phyloP scores from a whole-genome alignment of 441 rosid species.

The Adansonia madagascariensis region DNA sequence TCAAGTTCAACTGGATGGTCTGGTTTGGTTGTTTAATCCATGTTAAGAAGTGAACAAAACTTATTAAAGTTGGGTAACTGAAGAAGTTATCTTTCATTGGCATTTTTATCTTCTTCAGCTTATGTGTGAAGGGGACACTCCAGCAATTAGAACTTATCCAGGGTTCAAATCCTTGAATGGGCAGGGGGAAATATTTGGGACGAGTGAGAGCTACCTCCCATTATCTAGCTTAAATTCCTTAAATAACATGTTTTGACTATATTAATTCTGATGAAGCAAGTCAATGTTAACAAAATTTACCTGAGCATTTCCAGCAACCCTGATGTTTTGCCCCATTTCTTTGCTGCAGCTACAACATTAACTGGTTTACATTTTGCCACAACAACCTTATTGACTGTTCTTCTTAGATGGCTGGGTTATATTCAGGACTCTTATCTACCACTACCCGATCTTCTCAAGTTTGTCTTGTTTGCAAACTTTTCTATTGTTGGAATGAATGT shows the following conservation, averaged over 20 bases:
- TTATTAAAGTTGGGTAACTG: too few relatives aligned
- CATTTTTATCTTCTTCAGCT: too few relatives aligned
- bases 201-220: not conserved
- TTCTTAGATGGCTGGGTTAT: conserved; percentile 83
- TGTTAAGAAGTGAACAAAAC: too few relatives aligned
- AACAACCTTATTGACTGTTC: conserved; percentile 73
- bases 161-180: not conserved
- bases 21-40: too few relatives aligned
- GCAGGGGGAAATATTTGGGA: not conserved
- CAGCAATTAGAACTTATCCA: too few relatives aligned
- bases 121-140: too few relatives aligned
- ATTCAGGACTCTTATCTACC: conserved; percentile 85
- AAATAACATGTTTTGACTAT: not conserved
- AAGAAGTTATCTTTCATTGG: too few relatives aligned
- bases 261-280: conserved; percentile 21
- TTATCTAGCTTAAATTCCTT: not conserved
- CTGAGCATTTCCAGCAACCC: not conserved
- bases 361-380: conserved; percentile 97
- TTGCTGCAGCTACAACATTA: conserved; percentile 89
- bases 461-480: conserved; percentile 88
- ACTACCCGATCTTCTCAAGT: conserved; percentile 68
- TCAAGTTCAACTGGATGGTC: too few relatives aligned
- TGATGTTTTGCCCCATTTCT: conserved; percentile 34
- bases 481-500: conserved; percentile 99
- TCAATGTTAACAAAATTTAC: not conserved